These are phyloP conservation scores for Hanseniaspora meyeri DNA, from an alignment of 805 yeast species.

Conservation along the genomic window DNA sequence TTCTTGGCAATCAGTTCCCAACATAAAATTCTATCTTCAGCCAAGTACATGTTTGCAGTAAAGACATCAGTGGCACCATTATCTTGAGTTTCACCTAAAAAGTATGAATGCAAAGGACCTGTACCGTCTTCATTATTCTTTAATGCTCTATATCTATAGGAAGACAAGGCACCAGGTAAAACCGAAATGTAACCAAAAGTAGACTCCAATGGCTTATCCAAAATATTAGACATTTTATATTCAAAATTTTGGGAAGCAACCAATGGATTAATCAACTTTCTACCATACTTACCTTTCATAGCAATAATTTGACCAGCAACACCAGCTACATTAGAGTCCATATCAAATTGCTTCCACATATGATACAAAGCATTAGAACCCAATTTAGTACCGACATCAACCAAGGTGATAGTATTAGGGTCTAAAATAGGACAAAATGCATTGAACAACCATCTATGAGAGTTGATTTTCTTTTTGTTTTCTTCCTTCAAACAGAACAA, in stretches of 20 bases:
- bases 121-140: slow-evolving; percentile 78
- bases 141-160: slow-evolving; percentile 81
- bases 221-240: slow-evolving; percentile 89
- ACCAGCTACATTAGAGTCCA: slow-evolving; percentile 94
- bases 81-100: slow-evolving; percentile 69
- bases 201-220: slow-evolving; percentile 89
- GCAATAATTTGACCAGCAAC: slow-evolving; percentile 97
- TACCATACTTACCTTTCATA: slow-evolving; percentile 82
- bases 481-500: slow-evolving; percentile 84
- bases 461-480: slow-evolving; percentile 86
- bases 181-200: slow-evolving; percentile 87
- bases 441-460: slow-evolving; percentile 95
- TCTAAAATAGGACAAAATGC: slow-evolving; percentile 85
- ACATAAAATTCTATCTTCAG: slow-evolving; percentile 91
- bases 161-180: slow-evolving; percentile 90
- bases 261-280: slow-evolving; percentile 70
- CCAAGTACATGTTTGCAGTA: slow-evolving; percentile 92
- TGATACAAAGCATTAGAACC: slow-evolving; percentile 78
- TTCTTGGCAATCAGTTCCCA: slow-evolving; percentile 90
- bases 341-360: slow-evolving; percentile 94
- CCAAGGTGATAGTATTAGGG: slow-evolving; percentile 77
- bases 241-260: slow-evolving; percentile 96
- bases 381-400: slow-evolving; percentile 98
- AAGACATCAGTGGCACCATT: slow-evolving; percentile 61
- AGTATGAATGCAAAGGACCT: slow-evolving; percentile 81